These are phyloP conservation scores for Alternaria sp. DNA, from an alignment of 2,329 filamentous ascomycete genomes.

Conservation along the genomic window DNA sequence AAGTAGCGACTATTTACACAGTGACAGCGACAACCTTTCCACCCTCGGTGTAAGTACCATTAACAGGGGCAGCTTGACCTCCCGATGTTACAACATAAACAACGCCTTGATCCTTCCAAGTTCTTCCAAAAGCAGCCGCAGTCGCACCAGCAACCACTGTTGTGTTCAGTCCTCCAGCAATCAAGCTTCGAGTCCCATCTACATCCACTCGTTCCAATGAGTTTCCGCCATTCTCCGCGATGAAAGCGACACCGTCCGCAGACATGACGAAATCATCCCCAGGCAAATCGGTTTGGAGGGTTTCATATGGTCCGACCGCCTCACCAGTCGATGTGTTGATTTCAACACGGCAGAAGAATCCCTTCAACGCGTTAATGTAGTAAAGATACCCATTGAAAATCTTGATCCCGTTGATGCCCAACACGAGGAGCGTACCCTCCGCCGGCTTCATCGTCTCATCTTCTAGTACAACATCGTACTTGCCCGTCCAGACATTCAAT, in stretches of 20 bases:
- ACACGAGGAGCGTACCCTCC: too few relatives aligned
- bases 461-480: neutral
- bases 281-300: neutral
- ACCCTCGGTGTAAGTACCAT: too few relatives aligned
- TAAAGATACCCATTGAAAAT: neutral
- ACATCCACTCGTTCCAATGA: neutral
- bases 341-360: neutral
- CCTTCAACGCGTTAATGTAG: neutral
- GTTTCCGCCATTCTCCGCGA: neutral
- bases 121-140: conserved; percentile 31
- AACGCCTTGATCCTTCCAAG: neutral
- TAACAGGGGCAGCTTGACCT: too few relatives aligned
- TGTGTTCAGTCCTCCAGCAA: neutral
- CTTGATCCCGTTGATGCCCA: neutral
- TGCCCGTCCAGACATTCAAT: neutral
- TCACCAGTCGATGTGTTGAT: neutral
- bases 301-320: neutral
- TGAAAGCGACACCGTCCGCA: neutral
- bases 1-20: too few relatives aligned
- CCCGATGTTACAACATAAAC: neutral
- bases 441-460: neutral
- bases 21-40: too few relatives aligned
- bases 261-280: neutral
- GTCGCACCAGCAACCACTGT: neutral
- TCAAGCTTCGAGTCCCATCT: conserved; percentile 42